Base-by-base conservation (phyloP, 2,329 filamentous ascomycete genomes). In the Boeremia exigua region DNA sequence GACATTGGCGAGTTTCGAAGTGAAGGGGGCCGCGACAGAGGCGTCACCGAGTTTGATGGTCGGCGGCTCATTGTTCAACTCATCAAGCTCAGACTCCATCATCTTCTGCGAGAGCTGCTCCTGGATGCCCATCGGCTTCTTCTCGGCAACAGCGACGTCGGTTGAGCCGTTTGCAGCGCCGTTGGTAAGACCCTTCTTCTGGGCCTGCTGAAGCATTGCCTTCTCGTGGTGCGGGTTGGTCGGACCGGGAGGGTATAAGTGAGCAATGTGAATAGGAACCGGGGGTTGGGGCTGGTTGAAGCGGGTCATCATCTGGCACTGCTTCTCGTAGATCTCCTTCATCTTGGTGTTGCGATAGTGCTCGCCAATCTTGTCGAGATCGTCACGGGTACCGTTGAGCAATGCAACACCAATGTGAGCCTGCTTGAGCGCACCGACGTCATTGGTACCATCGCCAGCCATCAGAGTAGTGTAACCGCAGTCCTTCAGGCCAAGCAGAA, bases 301-400 rank as follows among this genome's bases (percentile, higher is more conserved):
- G 61, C 94, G 87, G 72, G 89, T 86, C 91, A 99, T 97, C 75
- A 99, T 84, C 42, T 88, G 82, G 53, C 90, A 85, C 76, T 99
- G 95, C 82, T 99, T 98, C 80, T 98, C 92, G 75, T 99, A 99
- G 62, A 99, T 86, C 63, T 97, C 93, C 83, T 97, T 98, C 91
- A 99, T 96, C 83, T 92, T 96, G 36, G 89, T 96, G 76, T 92
- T 96, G 66, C 95, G 89, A 70, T 90, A 88, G 77, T 99, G 93
- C 72, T 98, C 95, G 25, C 90, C 89, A 67, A 99, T 99, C 74
- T 89, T 92, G 53, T 88, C 88, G 49, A 99, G 84, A 73, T 98
- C 95, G 19, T 98, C 91, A 63, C 88, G 89, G 1, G 93, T 96
- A 60, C 95, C 95, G 77, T 99, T 99, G 65, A 99, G 86, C 45